These are phyloP conservation scores for Calamus simplicifolius DNA, from an alignment of 176 grass and related monocot genomes.

Conservation along the genomic window DNA sequence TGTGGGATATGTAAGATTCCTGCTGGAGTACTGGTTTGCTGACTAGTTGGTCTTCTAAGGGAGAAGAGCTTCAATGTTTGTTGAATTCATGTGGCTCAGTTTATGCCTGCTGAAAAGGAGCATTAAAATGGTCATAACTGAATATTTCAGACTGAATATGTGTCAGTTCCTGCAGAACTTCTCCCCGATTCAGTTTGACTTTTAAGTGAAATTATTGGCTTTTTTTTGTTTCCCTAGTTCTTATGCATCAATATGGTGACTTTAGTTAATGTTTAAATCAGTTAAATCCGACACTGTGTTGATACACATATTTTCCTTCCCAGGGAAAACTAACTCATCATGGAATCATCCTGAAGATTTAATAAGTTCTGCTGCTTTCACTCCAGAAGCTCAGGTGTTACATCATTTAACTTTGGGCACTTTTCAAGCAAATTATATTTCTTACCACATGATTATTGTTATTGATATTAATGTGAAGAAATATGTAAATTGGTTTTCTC, in stretches of 20 bases:
- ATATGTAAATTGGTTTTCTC: background rate
- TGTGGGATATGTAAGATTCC: too few relatives aligned
- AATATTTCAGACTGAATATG: too few relatives aligned
- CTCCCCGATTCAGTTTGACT: too few relatives aligned
- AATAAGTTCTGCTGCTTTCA: conserved; percentile 58
- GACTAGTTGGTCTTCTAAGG: background rate
- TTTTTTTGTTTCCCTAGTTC: too few relatives aligned
- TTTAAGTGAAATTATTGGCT: too few relatives aligned
- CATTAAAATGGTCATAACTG: too few relatives aligned
- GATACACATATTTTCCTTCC: conserved; percentile 15
- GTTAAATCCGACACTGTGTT: too few relatives aligned
- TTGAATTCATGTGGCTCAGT: too few relatives aligned
- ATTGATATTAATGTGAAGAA: background rate
- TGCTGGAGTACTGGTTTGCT: background rate
- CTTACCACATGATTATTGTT: background rate
- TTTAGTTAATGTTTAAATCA: too few relatives aligned
- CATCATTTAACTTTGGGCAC: conserved; percentile 13
- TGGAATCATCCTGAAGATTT: conserved; percentile 67
- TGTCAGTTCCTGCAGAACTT: too few relatives aligned
- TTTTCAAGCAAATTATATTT: conserved; percentile 21
- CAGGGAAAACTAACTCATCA: conserved; percentile 67
- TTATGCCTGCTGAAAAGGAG: too few relatives aligned
- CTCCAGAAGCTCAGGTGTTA: conserved; percentile 61
- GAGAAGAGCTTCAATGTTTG: background rate
- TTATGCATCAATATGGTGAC: too few relatives aligned